Evolutionary conservation across 2,329 filamentous ascomycete species (phyloP).

Genomic region (Claviceps sp.): DNA sequence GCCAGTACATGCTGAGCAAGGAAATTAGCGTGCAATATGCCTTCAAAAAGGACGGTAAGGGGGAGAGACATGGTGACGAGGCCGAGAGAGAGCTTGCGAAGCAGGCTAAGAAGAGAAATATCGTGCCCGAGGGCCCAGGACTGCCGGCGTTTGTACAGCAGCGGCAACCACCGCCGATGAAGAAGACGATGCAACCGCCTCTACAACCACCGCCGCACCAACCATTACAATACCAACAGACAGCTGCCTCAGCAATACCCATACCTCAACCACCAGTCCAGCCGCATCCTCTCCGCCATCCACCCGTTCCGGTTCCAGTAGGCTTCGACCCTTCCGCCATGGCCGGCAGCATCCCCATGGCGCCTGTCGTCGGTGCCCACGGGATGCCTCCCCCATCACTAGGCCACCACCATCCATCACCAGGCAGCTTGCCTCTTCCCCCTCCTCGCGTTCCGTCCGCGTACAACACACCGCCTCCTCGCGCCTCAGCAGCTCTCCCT

Average conservation of each 20-base stretch:
- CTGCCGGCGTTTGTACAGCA: conserved; percentile 60
- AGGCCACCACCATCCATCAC: conserved; percentile 13
- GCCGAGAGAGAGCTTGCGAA: conserved; percentile 85
- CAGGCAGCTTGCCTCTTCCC: conserved; percentile 25
- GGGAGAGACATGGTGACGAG: conserved; percentile 86
- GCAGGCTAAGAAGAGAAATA: conserved; percentile 88
- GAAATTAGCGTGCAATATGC: conserved; percentile 94
- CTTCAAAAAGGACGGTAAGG: conserved; percentile 98
- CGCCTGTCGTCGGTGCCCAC: background rate
- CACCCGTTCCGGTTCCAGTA: conserved; percentile 10
- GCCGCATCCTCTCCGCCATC: conserved; percentile 13
- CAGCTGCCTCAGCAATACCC: conserved; percentile 5
- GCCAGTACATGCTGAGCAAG: conserved; percentile 94
- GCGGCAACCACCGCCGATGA: conserved; percentile 25
- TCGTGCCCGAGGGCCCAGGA: conserved; percentile 66
- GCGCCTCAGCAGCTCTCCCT: conserved; percentile 26
- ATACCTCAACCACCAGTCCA: conserved; percentile 11
- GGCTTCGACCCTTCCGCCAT: conserved; percentile 24
- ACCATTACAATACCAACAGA: conserved; percentile 3
- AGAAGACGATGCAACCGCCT: conserved; percentile 7
- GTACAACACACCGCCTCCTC: conserved; percentile 17
- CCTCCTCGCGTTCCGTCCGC: conserved; percentile 17
- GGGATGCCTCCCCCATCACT: conserved; percentile 11
- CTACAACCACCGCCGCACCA: conserved; percentile 9
- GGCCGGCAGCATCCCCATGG: conserved; percentile 9